phyloP scores from a whole-genome alignment of 495 filamentous ascomycete genomes.

The Penicillium steckii region DNA sequence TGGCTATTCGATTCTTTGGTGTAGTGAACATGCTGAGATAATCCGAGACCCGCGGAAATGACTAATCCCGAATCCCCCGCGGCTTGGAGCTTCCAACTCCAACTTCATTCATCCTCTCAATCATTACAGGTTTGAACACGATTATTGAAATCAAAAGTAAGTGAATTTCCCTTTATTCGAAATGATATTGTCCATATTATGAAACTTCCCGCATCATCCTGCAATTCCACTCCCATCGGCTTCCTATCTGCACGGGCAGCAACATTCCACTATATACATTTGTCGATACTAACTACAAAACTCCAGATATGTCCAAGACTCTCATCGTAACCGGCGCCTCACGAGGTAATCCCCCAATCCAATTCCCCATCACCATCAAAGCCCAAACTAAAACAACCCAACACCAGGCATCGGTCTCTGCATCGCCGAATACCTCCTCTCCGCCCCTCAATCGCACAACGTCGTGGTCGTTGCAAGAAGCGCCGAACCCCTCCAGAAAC shows the following conservation, averaged over 20 bases:
- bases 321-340: slow-evolving; percentile 65
- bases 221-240: no score
- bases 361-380: neutral
- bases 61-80: neutral
- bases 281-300: no score
- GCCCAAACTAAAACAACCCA: neutral
- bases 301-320: slow-evolving; percentile 44
- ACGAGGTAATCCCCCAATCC: slow-evolving; percentile 42
- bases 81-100: neutral
- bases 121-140: no score
- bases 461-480: slow-evolving; percentile 77
- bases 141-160: no score
- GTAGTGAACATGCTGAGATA: neutral
- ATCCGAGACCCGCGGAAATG: neutral
- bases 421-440: slow-evolving; percentile 69
- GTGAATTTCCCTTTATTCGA: no score
- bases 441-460: slow-evolving; percentile 57
- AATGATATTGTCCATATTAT: no score
- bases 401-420: slow-evolving; percentile 78
- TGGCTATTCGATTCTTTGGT: no score
- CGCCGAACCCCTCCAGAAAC: slow-evolving; percentile 58
- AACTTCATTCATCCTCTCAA: neutral
- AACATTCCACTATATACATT: no score
- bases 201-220: no score
- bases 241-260: no score